Evolutionary conservation across 768 basidiomycete genomes (phyloP), one percentile per base, ranked within the genome.

Genomic region (Cyclocybe cylindracea): DNA sequence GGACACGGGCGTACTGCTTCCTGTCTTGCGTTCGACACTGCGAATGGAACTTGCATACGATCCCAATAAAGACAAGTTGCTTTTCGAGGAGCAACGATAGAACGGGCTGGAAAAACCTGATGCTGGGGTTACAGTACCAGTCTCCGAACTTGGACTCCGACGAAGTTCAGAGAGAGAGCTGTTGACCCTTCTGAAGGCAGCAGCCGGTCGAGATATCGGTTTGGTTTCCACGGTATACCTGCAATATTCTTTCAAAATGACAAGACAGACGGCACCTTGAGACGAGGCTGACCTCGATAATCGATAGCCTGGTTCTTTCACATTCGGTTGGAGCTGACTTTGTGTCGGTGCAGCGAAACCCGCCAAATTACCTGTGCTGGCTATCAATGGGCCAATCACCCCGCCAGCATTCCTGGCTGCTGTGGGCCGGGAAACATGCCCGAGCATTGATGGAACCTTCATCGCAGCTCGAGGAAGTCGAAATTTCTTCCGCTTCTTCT

Each of bases 371-470:
- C 82, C 84, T 0, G 88, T 84, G 50, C 84, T 83, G 6, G 86
- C 80, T 16, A 94, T 83, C 34, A 93, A 77, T 4, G 87, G 78
- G 0, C 86, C 89, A 52, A 87, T 78, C 2, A 86, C 86, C 5
- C 86, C 86, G 0, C 74, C 86, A 16, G 75, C 76, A 56, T 70
- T 83, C 52, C 77, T 70, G 10, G 78, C 74, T 41, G 75, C 68
- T 5, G 70, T 24, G 69, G 70, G 57, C 74, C 80, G 57, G 9
- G 54, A 46, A 7, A 54, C 44, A 45, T 53, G 43, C 13, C 58
- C 56, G 37, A 61, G 53, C 4, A 51, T 43, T 34, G 46, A n/a
- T 10, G 53, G 58, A 10, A 53, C 18, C 33, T 44, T 46, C 18
- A 43, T 34, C 5, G 38, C 7, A 38, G 11, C 37, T 7, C 37